Base-by-base conservation (phyloP, 1,284 basidiomycete genomes). In the Leccinum fuscescens region DNA sequence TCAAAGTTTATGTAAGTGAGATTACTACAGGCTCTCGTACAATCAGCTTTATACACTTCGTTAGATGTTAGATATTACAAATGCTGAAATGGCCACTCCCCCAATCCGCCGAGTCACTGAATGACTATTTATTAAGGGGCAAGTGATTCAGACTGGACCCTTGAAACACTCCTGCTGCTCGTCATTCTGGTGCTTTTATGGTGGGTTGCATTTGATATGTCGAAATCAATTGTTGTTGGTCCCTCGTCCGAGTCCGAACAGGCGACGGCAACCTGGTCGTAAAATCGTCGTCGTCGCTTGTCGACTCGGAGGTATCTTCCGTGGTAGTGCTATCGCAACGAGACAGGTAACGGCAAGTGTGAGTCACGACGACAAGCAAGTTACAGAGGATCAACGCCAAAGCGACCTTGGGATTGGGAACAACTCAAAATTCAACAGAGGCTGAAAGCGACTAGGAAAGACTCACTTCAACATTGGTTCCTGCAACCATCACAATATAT, bases 331-430 rank as follows among this genome's bases (percentile, higher is more conserved):
- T 20, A 6, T 44, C 42, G 17, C 11, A 20, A 3, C 11, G 42
- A 44, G 42, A 44, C 6, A 58, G 17, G 12, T 14, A 20, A 31
- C 54, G 63, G 33, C 67, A 66, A 1, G 57, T 6, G 17, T 35
- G 65, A n/a, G 65, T 64, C 12, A 66, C 65, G 24, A 67, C 58
- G n/a, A 68, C 62, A 9, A 68, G 59, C n/a, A 67, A 24, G 22
- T 68, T 68, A 55, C 65, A 67, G n/a, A 67, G 46, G 17, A 67
- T 55, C 33, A 64, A 51, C 6, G 55, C 53, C 3, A 63, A 14
- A 15, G 52, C 55, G 15, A 55, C 17, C 64, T 65, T 37, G 12
- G 22, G 15, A 52, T 14, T 39, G 12, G 9, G 39, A n/a, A 54
- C 29, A 6, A 46, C 31, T 7, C 8, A 4, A 8, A n/a, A 15